Percentiles rank a stretch among this genome's conserved stretches.
These are phyloP conservation scores for Hymenoscyphus linearis DNA, from an alignment of 2,329 filamentous ascomycete species.

Conservation along the genomic window DNA sequence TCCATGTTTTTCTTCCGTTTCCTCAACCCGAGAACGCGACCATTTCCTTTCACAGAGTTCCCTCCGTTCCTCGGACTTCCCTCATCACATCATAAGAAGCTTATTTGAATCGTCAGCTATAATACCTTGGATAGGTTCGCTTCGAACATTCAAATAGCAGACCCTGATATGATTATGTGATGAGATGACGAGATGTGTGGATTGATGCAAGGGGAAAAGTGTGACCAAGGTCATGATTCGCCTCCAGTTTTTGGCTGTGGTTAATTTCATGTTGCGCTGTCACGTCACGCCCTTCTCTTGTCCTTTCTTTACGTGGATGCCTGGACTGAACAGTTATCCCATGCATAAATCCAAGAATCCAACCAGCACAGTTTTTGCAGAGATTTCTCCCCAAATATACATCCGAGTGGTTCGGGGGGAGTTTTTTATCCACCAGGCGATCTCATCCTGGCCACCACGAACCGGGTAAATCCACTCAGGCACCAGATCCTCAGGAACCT, in stretches of 20 bases:
- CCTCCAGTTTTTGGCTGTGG: background rate
- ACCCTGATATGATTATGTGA: background rate
- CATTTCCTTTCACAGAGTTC: background rate
- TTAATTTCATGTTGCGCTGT: background rate
- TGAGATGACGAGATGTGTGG: background rate
- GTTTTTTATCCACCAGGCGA: background rate
- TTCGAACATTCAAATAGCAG: background rate
- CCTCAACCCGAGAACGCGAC: background rate
- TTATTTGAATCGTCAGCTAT: background rate
- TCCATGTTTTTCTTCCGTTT: background rate
- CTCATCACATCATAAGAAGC: background rate
- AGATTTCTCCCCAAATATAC: background rate
- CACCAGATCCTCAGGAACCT: background rate
- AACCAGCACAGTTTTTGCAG: background rate
- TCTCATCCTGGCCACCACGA: background rate
- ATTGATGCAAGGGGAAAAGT: slow-evolving; percentile 5
- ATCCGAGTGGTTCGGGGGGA: background rate
- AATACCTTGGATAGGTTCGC: background rate
- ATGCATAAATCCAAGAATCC: background rate
- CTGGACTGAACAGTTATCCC: background rate
- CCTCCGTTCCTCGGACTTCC: background rate
- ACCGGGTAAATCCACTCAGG: background rate
- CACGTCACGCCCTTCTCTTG: background rate
- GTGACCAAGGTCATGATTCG: slow-evolving; percentile 8
- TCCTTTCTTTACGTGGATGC: background rate